Percentiles rank a stretch among this genome's conserved stretches.
Conservation (phyloP, 225 moss, liverwort and hornwort species). For the Climacium dendroides region DNA sequence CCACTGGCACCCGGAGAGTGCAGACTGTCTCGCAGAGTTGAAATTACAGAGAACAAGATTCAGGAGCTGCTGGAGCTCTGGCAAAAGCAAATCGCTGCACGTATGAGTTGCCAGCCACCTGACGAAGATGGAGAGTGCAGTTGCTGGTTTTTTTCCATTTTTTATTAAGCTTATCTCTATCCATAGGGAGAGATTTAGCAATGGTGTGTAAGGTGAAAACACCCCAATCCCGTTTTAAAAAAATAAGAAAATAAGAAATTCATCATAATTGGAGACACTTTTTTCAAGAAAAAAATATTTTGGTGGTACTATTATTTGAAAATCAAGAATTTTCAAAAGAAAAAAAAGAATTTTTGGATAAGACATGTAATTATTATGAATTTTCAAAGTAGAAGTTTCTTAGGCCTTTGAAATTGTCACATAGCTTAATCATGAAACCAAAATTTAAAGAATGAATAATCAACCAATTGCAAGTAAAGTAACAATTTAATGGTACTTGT, state of each 20-base stretch:
- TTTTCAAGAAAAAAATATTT: neutral
- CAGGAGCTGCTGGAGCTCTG: neutral
- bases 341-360: no score
- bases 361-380: neutral
- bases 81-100: neutral
- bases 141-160: neutral
- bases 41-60: neutral
- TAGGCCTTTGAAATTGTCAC: rapidly evolving
- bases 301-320: neutral
- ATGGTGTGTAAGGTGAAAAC: neutral
- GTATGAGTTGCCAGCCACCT: neutral
- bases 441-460: rapidly evolving
- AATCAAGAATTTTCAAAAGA: neutral
- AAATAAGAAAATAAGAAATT: neutral
- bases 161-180: neutral
- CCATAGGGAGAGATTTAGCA: neutral
- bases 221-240: rapidly evolving
- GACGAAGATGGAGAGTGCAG: neutral
- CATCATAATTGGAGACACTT: neutral
- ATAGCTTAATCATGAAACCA: rapidly evolving
- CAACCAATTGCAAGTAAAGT: rapidly evolving
- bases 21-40: neutral
- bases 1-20: neutral
- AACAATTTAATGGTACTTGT: rapidly evolving
- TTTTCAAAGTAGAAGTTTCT: neutral